Percentiles rank a stretch among this genome's conserved stretches.
These are phyloP conservation scores for Neophaeococcomyces mojaviensis DNA, from an alignment of 2,329 filamentous ascomycete genomes.

Conservation along the genomic window DNA sequence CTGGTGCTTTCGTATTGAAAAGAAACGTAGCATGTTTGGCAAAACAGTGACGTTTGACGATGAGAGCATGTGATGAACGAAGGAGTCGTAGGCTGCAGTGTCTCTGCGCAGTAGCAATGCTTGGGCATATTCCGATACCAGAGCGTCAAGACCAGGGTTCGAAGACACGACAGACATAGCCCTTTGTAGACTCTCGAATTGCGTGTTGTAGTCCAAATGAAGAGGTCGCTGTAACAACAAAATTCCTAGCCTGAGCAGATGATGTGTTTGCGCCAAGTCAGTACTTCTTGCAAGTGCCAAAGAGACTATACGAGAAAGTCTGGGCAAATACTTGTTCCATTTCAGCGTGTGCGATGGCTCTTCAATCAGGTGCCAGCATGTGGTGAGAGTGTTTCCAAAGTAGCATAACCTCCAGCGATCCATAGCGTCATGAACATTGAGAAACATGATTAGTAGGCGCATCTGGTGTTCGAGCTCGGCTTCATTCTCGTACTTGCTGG, in stretches of 20 bases:
- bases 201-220: slow-evolving; percentile 2
- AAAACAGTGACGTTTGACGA: neutral
- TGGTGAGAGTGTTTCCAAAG: slow-evolving; percentile 33
- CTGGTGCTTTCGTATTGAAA: neutral
- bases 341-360: slow-evolving; percentile 32
- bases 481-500: slow-evolving; percentile 28
- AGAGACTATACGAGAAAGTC: slow-evolving; percentile 43
- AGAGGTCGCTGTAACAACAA: neutral
- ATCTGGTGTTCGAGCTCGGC: slow-evolving; percentile 44
- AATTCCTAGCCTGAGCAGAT: slow-evolving; percentile 24
- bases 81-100: neutral
- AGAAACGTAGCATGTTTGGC: slow-evolving; percentile 1
- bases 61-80: slow-evolving; percentile 1
- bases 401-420: slow-evolving; percentile 24
- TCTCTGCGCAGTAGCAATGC: slow-evolving; percentile 3
- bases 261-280: slow-evolving; percentile 40
- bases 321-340: slow-evolving; percentile 43
- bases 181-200: slow-evolving; percentile 1
- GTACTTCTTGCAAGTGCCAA: slow-evolving; percentile 32
- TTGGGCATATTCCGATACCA: slow-evolving; percentile 1
- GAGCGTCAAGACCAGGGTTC: neutral
- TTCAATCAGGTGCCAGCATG: slow-evolving; percentile 17
- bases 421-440: slow-evolving; percentile 33
- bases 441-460: slow-evolving; percentile 61
- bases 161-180: neutral